These are phyloP conservation scores for Pontederia paniculata DNA, from an alignment of 176 grass and related monocot species.

Conservation along the genomic window DNA sequence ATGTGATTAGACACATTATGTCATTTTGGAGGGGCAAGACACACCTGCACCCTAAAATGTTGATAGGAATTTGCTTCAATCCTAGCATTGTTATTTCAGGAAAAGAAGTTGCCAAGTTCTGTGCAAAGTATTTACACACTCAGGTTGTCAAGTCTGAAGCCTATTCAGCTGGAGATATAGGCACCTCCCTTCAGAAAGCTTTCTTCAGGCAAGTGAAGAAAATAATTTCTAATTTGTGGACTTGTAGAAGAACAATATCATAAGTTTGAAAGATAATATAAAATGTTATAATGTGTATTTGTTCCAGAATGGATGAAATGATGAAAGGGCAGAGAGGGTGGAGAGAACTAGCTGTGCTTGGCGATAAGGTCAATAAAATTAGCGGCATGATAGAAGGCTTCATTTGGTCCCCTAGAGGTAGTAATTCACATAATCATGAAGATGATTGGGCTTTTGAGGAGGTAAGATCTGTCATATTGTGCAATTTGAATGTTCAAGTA, in stretches of 20 bases:
- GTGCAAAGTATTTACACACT: constrained; percentile 73
- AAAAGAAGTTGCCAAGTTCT: constrained; percentile 91
- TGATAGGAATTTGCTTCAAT: no score
- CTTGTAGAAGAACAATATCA: no score
- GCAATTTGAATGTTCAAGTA: no score
- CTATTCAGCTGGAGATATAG: constrained; percentile 59
- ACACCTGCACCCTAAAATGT: no score
- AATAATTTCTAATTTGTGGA: no score
- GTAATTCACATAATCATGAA: constrained; percentile 33
- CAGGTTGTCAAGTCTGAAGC: constrained; percentile 65
- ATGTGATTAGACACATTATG: no score
- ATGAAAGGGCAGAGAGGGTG: constrained; percentile 96
- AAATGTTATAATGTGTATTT: neutral
- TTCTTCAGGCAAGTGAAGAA: constrained; percentile 56
- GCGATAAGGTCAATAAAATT: constrained; percentile 87
- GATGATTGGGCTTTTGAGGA: constrained; percentile 86
- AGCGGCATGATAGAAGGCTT: constrained; percentile 81
- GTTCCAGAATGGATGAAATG: constrained; percentile 97
- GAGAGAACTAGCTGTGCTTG: constrained; percentile 75
- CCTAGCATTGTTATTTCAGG: constrained; percentile 34
- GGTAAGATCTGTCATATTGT: constrained; percentile 29
- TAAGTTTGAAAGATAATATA: no score
- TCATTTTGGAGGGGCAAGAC: no score
- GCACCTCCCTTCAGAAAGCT: constrained; percentile 46
- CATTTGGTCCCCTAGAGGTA: constrained; percentile 78